phyloP scores from a whole-genome alignment of 345 rosid genomes.

The Populus davidiana region DNA sequence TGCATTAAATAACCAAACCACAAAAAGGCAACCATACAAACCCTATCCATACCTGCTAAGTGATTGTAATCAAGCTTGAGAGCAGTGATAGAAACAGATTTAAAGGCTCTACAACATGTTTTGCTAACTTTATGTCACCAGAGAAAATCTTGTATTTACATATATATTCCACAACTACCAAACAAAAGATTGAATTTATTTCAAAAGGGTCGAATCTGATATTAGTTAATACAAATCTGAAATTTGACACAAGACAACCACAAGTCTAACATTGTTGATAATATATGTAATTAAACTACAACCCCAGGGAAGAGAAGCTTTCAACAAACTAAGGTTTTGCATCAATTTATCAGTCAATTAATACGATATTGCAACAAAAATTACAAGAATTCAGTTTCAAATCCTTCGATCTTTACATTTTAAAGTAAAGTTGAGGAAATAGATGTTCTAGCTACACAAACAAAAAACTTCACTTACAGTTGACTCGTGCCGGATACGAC shows the following conservation, averaged over 20 bases:
- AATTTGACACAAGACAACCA: background rate
- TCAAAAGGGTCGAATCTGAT: background rate
- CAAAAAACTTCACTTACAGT: constrained; percentile 58
- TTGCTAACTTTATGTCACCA: background rate
- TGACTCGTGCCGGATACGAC: constrained; percentile 76
- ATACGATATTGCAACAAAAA: background rate
- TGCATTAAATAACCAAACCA: background rate
- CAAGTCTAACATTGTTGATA: background rate
- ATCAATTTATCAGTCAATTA: background rate
- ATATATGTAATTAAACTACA: background rate
- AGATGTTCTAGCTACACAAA: background rate
- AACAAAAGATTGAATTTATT: background rate
- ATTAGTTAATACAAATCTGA: background rate
- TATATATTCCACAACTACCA: background rate
- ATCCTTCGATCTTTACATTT: background rate
- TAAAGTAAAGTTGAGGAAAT: background rate
- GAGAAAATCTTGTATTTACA: background rate
- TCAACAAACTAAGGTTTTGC: background rate
- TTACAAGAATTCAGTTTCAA: background rate
- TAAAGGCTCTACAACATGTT: background rate
- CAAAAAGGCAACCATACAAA: background rate
- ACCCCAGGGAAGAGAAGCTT: background rate
- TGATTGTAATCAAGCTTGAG: background rate
- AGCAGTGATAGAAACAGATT: background rate
- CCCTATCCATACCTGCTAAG: background rate